Percentiles rank a stretch among this genome's conserved stretches.
These are phyloP conservation scores for Scolecobasidium constrictum DNA, from an alignment of 2,329 filamentous ascomycete genomes.

Conservation along the genomic window DNA sequence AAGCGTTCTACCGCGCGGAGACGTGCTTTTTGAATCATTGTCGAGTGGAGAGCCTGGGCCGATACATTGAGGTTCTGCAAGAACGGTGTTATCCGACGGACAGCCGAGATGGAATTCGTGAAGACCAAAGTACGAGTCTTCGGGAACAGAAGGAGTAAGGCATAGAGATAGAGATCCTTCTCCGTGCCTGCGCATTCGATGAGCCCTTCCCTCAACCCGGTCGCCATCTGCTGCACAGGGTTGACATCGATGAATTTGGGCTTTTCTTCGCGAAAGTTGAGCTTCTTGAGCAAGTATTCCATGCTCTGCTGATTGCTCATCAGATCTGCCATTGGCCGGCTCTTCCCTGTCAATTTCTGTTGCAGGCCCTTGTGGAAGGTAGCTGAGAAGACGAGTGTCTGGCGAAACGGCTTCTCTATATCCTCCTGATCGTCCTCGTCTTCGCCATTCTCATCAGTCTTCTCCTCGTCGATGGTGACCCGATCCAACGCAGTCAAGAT, in stretches of 20 bases:
- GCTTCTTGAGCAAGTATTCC: conserved; percentile 82
- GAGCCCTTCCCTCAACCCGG: conserved; percentile 74
- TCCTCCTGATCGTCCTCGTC: conserved; percentile 11
- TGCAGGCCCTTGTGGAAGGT: conserved; percentile 90
- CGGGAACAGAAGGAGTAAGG: conserved; percentile 72
- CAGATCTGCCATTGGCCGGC: conserved; percentile 48
- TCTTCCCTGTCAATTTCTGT: conserved; percentile 69
- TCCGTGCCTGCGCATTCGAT: conserved; percentile 89
- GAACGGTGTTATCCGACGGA: conserved; percentile 74
- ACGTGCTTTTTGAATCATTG: conserved; percentile 92
- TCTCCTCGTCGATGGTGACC: conserved; percentile 24
- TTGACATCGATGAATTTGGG: conserved; percentile 92
- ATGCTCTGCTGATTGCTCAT: conserved; percentile 70
- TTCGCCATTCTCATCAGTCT: conserved; percentile 24
- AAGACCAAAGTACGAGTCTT: conserved; percentile 78
- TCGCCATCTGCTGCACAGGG: conserved; percentile 78
- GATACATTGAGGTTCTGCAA: conserved; percentile 72
- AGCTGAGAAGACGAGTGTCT: conserved; percentile 92
- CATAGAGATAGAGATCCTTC: conserved; percentile 94
- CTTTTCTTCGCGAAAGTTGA: conserved; percentile 74
- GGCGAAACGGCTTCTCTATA: conserved; percentile 39
- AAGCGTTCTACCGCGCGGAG: conserved; percentile 89
- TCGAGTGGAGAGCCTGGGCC: conserved; percentile 72
- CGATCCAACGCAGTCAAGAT: conserved; percentile 74
- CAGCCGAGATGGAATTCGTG: conserved; percentile 89